phyloP scores from a whole-genome alignment of 345 rosid genomes.

The Brassica rapa region DNA sequence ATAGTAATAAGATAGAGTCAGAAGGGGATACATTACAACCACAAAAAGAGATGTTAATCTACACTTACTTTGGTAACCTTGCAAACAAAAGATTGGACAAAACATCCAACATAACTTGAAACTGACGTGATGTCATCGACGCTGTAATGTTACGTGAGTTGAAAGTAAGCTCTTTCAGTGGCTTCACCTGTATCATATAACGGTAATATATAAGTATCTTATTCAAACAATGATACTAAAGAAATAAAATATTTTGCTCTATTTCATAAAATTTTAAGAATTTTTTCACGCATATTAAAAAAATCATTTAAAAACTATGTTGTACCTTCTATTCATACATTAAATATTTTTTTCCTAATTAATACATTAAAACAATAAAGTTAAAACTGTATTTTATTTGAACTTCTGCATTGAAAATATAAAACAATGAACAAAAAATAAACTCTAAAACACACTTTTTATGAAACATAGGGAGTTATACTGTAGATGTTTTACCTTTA shows the following conservation, averaged over 20 bases:
- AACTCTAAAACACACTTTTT: not conserved
- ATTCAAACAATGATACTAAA: constrained; percentile 14
- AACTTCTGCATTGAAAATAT: no score
- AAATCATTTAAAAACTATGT: no score
- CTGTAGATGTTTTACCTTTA: constrained; percentile 62
- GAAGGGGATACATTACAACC: not conserved
- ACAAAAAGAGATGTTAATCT: not conserved
- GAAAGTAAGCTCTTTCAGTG: constrained; percentile 87
- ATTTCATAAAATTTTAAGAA: no score
- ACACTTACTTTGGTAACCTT: constrained; percentile 76
- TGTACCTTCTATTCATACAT: no score
- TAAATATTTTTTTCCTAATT: no score
- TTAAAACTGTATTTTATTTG: no score
- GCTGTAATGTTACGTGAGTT: constrained; percentile 75
- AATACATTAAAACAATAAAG: no score
- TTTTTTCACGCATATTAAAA: no score
- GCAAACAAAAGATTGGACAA: constrained; percentile 89
- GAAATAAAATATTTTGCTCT: no score
- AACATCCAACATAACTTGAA: constrained; percentile 89
- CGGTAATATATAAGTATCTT: not conserved
- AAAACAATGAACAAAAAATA: not conserved
- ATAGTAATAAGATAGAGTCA: constrained; percentile 14
- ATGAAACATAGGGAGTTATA: no score
- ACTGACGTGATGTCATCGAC: constrained; percentile 91
- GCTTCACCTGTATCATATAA: constrained; percentile 63